Evolutionary conservation across 1,139 yeast genomes (phyloP).

Genomic region (Candida freyschussii): DNA sequence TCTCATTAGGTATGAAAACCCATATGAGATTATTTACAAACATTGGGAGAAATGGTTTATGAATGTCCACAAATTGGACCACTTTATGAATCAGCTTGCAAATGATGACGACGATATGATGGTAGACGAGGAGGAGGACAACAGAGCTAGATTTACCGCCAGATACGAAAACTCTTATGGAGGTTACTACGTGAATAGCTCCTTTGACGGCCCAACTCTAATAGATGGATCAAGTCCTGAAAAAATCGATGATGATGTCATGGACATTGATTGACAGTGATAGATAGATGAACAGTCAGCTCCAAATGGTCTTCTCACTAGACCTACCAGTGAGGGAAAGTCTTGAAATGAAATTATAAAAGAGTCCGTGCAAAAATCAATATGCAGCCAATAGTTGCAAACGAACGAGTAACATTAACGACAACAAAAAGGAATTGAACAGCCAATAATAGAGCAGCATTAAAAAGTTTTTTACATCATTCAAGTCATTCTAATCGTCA

Average conservation of each 20-base stretch:
- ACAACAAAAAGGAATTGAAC: no score
- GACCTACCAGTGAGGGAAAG: no score
- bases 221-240: not conserved
- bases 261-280: constrained; percentile 5
- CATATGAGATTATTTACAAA: constrained; percentile 3
- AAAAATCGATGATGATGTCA: constrained; percentile 1
- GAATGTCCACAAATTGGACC: constrained; percentile 12
- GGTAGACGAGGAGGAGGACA: not conserved
- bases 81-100: constrained; percentile 6
- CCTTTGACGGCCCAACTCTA: constrained; percentile 2
- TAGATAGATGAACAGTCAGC: no score
- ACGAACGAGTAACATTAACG: no score
- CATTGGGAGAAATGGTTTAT: constrained; percentile 18
- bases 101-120: constrained; percentile 1
- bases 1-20: constrained; percentile 7
- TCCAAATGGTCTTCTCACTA: no score
- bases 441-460: no score
- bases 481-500: constrained; percentile 16
- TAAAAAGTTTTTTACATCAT: constrained; percentile 1
- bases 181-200: constrained; percentile 1
- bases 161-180: constrained; percentile 2
- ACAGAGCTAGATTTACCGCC: not conserved
- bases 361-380: no score
- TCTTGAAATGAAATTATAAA: no score
- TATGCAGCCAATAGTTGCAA: no score